These are phyloP conservation scores for Talaromyces sp. DNA, from an alignment of 2,329 filamentous ascomycete genomes.

Conservation along the genomic window DNA sequence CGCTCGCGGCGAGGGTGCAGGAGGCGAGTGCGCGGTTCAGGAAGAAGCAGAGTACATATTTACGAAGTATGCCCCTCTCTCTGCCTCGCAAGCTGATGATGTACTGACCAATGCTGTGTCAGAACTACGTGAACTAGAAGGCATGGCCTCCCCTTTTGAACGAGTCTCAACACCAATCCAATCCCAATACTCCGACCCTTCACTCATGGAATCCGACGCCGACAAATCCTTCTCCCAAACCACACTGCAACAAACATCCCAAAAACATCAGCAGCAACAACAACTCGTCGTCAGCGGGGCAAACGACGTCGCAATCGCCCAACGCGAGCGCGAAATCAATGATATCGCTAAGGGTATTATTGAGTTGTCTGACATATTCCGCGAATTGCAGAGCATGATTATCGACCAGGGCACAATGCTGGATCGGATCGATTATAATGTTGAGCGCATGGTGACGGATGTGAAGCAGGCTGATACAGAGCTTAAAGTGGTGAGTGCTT, in stretches of 20 bases:
- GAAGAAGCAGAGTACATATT: constrained; percentile 94
- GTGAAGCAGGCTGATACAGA: constrained; percentile 93
- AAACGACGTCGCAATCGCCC: constrained; percentile 80
- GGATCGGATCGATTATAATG: constrained; percentile 96
- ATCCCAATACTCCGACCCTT: constrained; percentile 76
- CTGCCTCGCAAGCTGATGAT: background rate
- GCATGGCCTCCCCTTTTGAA: constrained; percentile 54
- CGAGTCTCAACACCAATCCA: constrained; percentile 50
- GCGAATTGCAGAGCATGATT: constrained; percentile 92
- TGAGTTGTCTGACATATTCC: constrained; percentile 92
- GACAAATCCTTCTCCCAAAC: constrained; percentile 90
- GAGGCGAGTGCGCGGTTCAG: constrained; percentile 88
- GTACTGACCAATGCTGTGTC: background rate
- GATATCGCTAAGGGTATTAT: constrained; percentile 98
- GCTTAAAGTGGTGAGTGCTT: constrained; percentile 63
- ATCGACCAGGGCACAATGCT: constrained; percentile 89
- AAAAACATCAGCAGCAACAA: constrained; percentile 39
- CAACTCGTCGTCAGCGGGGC: constrained; percentile 38
- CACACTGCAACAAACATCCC: constrained; percentile 74
- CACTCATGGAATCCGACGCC: constrained; percentile 86
- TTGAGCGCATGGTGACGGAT: constrained; percentile 89
- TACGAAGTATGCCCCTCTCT: constrained; percentile 67
- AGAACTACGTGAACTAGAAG: constrained; percentile 74
- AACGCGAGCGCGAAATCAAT: constrained; percentile 94
- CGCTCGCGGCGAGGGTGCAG: constrained; percentile 80